Evolutionary conservation across 352 stramenopile species (phyloP), one percentile per base, ranked within the genome.

Genomic region (Phytophthora idaei): DNA sequence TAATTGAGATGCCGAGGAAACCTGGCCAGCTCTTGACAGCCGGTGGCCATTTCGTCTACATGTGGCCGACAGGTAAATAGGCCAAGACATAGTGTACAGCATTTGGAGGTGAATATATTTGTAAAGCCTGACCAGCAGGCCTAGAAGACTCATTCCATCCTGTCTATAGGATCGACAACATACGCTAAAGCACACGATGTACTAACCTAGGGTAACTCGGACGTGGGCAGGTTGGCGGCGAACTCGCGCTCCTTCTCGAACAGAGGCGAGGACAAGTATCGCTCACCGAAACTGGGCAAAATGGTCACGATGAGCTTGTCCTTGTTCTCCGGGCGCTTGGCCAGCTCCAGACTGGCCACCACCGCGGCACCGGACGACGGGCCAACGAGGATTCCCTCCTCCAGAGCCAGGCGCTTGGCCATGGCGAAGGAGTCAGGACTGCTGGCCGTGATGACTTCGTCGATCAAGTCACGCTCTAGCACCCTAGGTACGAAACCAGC

Each of bases 271-370:
- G 83, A 93, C 69, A 95, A 62, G 67, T 94, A 95, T 29, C 88
- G 85, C 73, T 97, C 93, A 54, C 93, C 92, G 71, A 97, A 97
- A 63, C 83, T 95, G 32, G 92, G 92, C 61, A 97, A 79, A 61
- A 97, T 94, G 39, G 85, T 87, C 17, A 98, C 91, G 54, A 94
- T 96, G 21, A 95, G 76, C 80, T 97, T 97, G 34, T 84, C 85
- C 10, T 71, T 76, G 59, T 89, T 94, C 81, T 97, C 89, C 5
- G 85, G 87, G 28, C 90, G 87, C 53, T 82, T 73, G 31, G 83
- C 90, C 2, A 97, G 71, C 62, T 97, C 78, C n/a, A 97, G 74
- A 57, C 80, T 89, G 15, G 92, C 92, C 7, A 80, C 66, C 41
- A 98, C 88, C 31, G 92, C 92, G n/a, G 92, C 92, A 53, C 92